A percentile compares a stretch with the other conserved stretches of the same genome.
Evolutionary conservation across 176 grass and related monocot genomes (phyloP).

Genomic region (Rhynchospora tenuis): DNA sequence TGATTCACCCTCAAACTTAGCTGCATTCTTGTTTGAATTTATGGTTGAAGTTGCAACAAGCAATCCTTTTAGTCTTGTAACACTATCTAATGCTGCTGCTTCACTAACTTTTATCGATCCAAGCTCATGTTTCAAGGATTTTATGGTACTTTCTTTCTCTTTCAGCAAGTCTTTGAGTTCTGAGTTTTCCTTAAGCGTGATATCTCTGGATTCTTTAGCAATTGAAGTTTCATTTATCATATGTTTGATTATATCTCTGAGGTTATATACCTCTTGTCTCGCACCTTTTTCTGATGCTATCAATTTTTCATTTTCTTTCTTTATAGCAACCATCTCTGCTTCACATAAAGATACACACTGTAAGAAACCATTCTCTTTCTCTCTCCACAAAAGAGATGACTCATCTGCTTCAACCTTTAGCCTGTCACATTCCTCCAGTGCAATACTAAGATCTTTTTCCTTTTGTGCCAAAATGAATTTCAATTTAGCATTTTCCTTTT

Average conservation of each 20-base stretch:
- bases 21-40: conserved; percentile 22
- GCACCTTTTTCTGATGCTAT: conserved; percentile 49
- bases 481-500: conserved; percentile 48
- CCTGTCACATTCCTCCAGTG: conserved; percentile 35
- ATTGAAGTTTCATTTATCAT: conserved; percentile 59
- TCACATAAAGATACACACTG: conserved; percentile 58
- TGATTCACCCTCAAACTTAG: conserved; percentile 31
- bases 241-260: conserved; percentile 86
- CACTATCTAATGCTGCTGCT: conserved; percentile 60
- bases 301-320: conserved; percentile 43
- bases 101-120: conserved; percentile 58
- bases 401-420: conserved; percentile 61
- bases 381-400: conserved; percentile 44
- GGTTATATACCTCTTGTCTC: conserved; percentile 63
- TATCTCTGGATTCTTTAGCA: conserved; percentile 69
- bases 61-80: conserved; percentile 69
- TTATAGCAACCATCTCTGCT: conserved; percentile 37
- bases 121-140: conserved; percentile 51
- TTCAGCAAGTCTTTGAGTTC: conserved; percentile 39
- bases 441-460: conserved; percentile 41
- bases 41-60: conserved; percentile 42
- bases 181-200: conserved; percentile 49
- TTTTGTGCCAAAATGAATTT: conserved; percentile 31
- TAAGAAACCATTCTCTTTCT: conserved; percentile 77
- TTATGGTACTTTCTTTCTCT: conserved; percentile 55